Base-by-base conservation (phyloP, 2,329 filamentous ascomycete genomes). In the Zarea fungicola region DNA sequence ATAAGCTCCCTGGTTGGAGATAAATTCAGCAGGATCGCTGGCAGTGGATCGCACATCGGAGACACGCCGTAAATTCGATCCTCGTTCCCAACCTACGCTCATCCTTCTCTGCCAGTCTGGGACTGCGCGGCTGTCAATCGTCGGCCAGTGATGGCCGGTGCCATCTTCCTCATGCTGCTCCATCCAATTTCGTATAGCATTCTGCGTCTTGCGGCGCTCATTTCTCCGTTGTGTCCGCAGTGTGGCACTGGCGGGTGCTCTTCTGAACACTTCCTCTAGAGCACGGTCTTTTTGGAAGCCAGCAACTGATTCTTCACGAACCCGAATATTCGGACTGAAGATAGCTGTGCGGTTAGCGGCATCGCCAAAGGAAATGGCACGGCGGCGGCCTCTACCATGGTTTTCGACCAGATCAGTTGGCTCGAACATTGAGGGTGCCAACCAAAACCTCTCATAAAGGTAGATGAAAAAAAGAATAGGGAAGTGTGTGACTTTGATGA, bases 151-250 rank as follows among this genome's bases (percentile, higher is more conserved):
- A 5, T 69, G 65, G 2, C 70, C 71, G 52, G 64, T 66, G 25
- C 65, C 74, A 34, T 69, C 71, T 49, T 70, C 81, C 16, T 81
- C 78, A 50, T 82, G 75, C 54, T 78, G 78, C 37, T 90, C 87
- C 87, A 96, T 96, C 91, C 91, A 96, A 56, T 87, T 84, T 23
- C 86, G 84, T 44, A 96, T 90, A 1, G 89, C 87, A 51, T 84
- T 90, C 55, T 86, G 85, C 1, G 85, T 89, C 62, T 90, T 85
- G 31, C 81, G 79, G 52, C 83, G 78, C 56, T 88, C 84, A 23
- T 80, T 75, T 43, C 78, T 75, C 42, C 77, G 74, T 41, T 80
- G 77, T 2, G 77, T 83, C 16, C 78, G 76, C 46, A 84, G 68
- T 3, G 81, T 74, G 7, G 77, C 77, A 42, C 80, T 73, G 52